Percentiles rank a stretch among this genome's conserved stretches.
Conservation (phyloP, 371 early-diverging fungal genomes). For the Haplosporangium sp. region DNA sequence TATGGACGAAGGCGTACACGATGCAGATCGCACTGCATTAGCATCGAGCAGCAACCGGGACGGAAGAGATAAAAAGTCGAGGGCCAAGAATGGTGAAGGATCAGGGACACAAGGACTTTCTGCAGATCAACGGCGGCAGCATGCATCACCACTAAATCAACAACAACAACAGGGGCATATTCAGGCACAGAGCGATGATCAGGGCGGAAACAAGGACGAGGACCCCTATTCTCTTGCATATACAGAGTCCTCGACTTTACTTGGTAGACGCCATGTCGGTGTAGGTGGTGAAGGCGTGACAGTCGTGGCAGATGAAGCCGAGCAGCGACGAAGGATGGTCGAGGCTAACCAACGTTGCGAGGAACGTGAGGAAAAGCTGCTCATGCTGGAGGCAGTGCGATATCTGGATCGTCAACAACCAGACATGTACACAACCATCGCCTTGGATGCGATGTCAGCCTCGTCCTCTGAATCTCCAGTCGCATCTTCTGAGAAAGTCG, state of each 20-base stretch:
- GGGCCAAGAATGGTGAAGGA: slow-evolving; percentile 4
- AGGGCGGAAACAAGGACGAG: slow-evolving; percentile 27
- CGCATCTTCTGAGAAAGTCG: slow-evolving; percentile 8
- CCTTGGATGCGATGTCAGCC: background rate
- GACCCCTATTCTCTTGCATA: slow-evolving; percentile 2
- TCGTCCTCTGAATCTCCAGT: background rate
- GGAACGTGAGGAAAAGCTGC: slow-evolving; percentile 37
- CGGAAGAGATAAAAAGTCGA: slow-evolving; percentile 10
- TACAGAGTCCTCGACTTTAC: slow-evolving; percentile 1
- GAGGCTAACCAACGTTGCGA: slow-evolving; percentile 32
- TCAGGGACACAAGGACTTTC: background rate
- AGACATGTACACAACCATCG: background rate
- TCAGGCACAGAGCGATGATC: slow-evolving; percentile 10
- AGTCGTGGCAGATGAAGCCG: slow-evolving; percentile 3
- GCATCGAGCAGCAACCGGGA: background rate
- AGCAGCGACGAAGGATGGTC: slow-evolving; percentile 16
- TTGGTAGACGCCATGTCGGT: slow-evolving; percentile 10
- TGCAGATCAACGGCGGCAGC: background rate
- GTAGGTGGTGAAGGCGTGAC: background rate
- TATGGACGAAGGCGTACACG: background rate
- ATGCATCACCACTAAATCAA: slow-evolving; percentile 4
- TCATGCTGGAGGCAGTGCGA: slow-evolving; percentile 35
- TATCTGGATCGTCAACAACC: slow-evolving; percentile 23
- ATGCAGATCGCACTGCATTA: background rate
- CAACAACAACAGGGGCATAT: slow-evolving; percentile 8